Conservation (phyloP, 1,139 yeast genomes). For the Komagataea norvegica region DNA sequence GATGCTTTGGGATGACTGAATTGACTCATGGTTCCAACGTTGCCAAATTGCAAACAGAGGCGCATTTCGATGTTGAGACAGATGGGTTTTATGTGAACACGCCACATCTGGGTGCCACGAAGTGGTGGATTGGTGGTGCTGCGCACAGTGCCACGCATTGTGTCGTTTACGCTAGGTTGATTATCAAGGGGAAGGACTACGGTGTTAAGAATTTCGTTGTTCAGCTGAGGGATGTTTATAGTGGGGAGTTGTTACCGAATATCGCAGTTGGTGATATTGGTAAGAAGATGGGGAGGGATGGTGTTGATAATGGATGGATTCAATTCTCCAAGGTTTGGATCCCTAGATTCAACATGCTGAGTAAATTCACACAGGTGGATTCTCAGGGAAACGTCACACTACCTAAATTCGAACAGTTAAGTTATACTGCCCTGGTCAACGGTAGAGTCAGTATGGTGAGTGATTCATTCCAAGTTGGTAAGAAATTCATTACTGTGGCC, state of each 20-base stretch:
- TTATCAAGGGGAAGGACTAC: slow-evolving; percentile 75
- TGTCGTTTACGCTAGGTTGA: slow-evolving; percentile 72
- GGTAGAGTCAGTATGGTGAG: slow-evolving; percentile 87
- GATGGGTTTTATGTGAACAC: slow-evolving; percentile 75
- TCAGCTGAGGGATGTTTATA: slow-evolving; percentile 71
- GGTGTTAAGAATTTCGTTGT: slow-evolving; percentile 90
- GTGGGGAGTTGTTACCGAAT: slow-evolving; percentile 71
- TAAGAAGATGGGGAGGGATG: slow-evolving; percentile 79
- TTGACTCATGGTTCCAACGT: slow-evolving; percentile 91
- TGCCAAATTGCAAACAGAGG: slow-evolving; percentile 90
- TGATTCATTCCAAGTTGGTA: slow-evolving; percentile 75
- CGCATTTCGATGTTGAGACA: slow-evolving; percentile 58
- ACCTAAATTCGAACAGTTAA: slow-evolving; percentile 72
- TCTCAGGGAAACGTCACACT: slow-evolving; percentile 55
- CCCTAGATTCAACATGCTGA: slow-evolving; percentile 78
- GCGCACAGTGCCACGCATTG: slow-evolving; percentile 89
- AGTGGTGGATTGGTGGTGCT: slow-evolving; percentile 99
- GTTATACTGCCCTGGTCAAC: slow-evolving; percentile 78
- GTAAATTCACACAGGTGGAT: slow-evolving; percentile 71
- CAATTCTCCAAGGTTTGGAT: slow-evolving; percentile 76
- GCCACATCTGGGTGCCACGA: slow-evolving; percentile 86
- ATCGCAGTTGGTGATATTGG: slow-evolving; percentile 86
- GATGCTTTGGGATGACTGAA: slow-evolving; percentile 94
- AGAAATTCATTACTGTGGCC: slow-evolving; percentile 76
- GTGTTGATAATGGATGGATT: slow-evolving; percentile 91